A percentile compares a stretch with the other conserved stretches of the same genome.
phyloP scores from a whole-genome alignment of 176 grass and related monocot species.

The Phoenix dactylifera region DNA sequence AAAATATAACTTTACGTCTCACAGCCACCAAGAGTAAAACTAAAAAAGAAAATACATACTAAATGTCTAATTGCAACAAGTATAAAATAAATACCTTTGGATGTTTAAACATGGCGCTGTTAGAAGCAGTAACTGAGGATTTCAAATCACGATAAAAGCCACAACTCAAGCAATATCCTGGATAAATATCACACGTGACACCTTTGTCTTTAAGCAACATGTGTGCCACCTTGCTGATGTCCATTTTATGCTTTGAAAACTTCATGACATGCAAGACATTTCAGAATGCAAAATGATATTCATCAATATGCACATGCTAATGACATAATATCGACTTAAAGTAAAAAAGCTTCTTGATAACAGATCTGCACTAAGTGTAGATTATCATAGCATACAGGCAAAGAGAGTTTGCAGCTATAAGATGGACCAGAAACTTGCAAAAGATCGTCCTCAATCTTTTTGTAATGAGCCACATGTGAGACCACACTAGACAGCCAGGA shows the following conservation, averaged over 20 bases:
- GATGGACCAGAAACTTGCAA: constrained; percentile 48
- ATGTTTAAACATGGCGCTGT: constrained; percentile 35
- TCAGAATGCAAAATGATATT: neutral
- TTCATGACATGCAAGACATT: constrained; percentile 19
- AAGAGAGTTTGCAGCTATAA: constrained; percentile 30
- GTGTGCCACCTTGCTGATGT: constrained; percentile 35
- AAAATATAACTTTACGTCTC: neutral
- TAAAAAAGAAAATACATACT: too few relatives aligned
- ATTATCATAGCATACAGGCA: constrained; percentile 45
- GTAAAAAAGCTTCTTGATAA: too few relatives aligned
- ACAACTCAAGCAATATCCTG: constrained; percentile 76
- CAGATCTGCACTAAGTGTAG: neutral
- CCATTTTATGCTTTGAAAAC: constrained; percentile 38
- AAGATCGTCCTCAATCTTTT: constrained; percentile 31
- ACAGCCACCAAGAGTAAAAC: too few relatives aligned
- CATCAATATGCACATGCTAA: too few relatives aligned
- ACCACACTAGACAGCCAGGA: constrained; percentile 53
- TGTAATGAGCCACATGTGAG: constrained; percentile 41
- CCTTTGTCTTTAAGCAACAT: constrained; percentile 34
- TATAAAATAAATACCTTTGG: constrained; percentile 26
- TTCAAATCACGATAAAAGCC: constrained; percentile 37
- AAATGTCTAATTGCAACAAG: too few relatives aligned
- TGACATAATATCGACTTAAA: too few relatives aligned
- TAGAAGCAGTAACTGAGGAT: constrained; percentile 34
- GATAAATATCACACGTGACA: constrained; percentile 32